Percentiles rank a stretch among this genome's conserved stretches.
Conservation (phyloP, 805 yeast species). For the Zygosaccharomyces siamensis region DNA sequence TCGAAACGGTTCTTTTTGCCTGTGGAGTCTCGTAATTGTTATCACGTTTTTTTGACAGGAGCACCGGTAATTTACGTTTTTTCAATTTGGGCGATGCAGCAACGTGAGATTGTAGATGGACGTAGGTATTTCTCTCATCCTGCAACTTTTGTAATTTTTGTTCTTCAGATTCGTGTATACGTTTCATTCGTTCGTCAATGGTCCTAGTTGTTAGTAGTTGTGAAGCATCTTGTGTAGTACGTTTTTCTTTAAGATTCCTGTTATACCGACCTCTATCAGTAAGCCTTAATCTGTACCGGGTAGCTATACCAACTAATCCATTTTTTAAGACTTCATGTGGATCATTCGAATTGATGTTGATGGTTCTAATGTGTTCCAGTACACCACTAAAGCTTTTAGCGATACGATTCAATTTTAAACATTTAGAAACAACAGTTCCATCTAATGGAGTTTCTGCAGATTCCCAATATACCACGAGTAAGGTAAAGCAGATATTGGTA, state of each 20-base stretch:
- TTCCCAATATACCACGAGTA: slow-evolving; percentile 39
- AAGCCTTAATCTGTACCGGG: slow-evolving; percentile 23
- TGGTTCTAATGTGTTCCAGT: slow-evolving; percentile 26
- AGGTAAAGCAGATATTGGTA: slow-evolving; percentile 33
- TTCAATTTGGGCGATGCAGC: slow-evolving; percentile 29
- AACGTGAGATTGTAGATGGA: slow-evolving; percentile 28
- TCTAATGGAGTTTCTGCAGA: slow-evolving; percentile 30
- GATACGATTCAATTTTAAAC: slow-evolving; percentile 28
- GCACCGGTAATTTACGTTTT: slow-evolving; percentile 31
- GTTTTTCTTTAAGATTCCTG: slow-evolving; percentile 13
- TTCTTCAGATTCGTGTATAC: slow-evolving; percentile 26
- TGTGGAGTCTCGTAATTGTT: slow-evolving; percentile 29
- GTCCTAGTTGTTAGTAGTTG: slow-evolving; percentile 10
- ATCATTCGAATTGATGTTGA: slow-evolving; percentile 28
- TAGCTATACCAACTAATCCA: slow-evolving; percentile 27
- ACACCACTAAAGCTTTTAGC: slow-evolving; percentile 30
- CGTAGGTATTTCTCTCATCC: slow-evolving; percentile 26
- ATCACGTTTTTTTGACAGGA: slow-evolving; percentile 27
- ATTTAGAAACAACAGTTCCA: slow-evolving; percentile 15
- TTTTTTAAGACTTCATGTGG: slow-evolving; percentile 32
- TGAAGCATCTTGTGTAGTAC: slow-evolving; percentile 10
- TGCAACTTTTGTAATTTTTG: slow-evolving; percentile 12
- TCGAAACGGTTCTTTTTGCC: slow-evolving; percentile 13
- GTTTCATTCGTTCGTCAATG: slow-evolving; percentile 29
- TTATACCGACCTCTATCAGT: slow-evolving; percentile 36